Conservation (phyloP, 352 stramenopile species). For the Thraustochytrium sp. region DNA sequence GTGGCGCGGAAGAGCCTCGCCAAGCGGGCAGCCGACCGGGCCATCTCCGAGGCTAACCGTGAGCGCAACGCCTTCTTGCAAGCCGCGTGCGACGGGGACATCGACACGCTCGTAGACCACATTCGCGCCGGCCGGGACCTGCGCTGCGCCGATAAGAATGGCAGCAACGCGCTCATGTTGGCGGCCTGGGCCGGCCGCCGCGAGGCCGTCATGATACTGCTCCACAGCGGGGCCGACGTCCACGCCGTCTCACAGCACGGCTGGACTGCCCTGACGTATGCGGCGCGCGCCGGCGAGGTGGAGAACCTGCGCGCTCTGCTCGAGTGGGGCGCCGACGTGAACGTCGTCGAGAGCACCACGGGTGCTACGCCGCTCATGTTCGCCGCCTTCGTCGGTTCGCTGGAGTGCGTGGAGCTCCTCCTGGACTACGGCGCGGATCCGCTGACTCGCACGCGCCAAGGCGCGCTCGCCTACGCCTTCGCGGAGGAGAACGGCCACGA, state of each 20-base stretch:
- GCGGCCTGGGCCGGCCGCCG: constrained; percentile 20
- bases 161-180: constrained; percentile 27
- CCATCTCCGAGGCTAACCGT: not conserved
- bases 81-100: constrained; percentile 27
- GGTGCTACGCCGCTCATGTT: constrained; percentile 40
- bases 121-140: not conserved
- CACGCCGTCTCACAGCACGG: constrained; percentile 24
- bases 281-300: constrained; percentile 17
- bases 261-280: constrained; percentile 30
- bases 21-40: too few species aligned
- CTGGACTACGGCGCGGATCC: constrained; percentile 17
- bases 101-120: not conserved
- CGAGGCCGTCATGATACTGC: constrained; percentile 15
- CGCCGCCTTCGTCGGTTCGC: constrained; percentile 27
- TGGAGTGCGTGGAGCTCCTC: constrained; percentile 33
- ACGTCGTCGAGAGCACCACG: constrained; percentile 25
- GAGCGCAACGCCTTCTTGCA: constrained; percentile 29
- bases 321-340: constrained; percentile 30
- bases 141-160: constrained; percentile 29
- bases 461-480: constrained; percentile 25
- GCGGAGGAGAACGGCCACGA: constrained; percentile 40
- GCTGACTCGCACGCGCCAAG: not conserved
- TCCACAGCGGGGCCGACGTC: constrained; percentile 16
- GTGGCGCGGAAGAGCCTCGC: too few species aligned
- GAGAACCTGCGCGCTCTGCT: not conserved